These are phyloP conservation scores for Colletotrichum australisinense DNA, from an alignment of 2,329 filamentous ascomycete species.

Conservation along the genomic window DNA sequence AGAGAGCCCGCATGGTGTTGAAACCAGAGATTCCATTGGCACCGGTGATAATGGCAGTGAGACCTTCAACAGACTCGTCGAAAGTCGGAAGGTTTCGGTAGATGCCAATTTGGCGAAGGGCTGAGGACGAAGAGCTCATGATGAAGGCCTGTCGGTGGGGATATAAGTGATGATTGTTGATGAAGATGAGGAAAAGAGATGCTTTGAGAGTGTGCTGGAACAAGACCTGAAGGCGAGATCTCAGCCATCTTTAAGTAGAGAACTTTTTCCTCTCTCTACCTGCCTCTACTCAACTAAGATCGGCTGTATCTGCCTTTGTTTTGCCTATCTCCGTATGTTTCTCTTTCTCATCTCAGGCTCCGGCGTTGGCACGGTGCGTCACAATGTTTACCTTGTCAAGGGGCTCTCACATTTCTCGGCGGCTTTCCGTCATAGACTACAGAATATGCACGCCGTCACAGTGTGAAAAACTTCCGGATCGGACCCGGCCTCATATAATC, in stretches of 20 bases:
- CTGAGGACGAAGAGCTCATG: slow-evolving; percentile 7
- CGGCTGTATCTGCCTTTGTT: neutral
- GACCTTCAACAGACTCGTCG: neutral
- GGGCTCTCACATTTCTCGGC: neutral
- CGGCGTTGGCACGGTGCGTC: neutral
- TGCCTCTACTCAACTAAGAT: too few species aligned
- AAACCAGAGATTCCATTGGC: slow-evolving; percentile 26
- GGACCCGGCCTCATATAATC: slow-evolving; percentile 9
- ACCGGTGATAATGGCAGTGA: slow-evolving; percentile 19
- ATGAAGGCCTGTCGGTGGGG: neutral
- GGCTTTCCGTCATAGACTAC: neutral
- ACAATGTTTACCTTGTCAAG: neutral
- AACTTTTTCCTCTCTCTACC: too few species aligned
- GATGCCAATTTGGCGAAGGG: neutral
- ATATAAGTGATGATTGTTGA: too few species aligned
- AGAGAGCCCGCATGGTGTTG: slow-evolving; percentile 15
- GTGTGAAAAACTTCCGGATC: slow-evolving; percentile 13
- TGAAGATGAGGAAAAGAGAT: too few species aligned
- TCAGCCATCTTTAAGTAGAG: too few species aligned
- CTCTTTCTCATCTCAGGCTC: neutral
- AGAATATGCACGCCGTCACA: neutral
- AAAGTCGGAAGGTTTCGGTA: neutral
- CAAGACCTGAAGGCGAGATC: too few species aligned
- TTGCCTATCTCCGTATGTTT: too few species aligned
- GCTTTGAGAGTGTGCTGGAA: too few species aligned